phyloP scores from a whole-genome alignment of 257 asterid species.

The Solanum ossicruentum region DNA sequence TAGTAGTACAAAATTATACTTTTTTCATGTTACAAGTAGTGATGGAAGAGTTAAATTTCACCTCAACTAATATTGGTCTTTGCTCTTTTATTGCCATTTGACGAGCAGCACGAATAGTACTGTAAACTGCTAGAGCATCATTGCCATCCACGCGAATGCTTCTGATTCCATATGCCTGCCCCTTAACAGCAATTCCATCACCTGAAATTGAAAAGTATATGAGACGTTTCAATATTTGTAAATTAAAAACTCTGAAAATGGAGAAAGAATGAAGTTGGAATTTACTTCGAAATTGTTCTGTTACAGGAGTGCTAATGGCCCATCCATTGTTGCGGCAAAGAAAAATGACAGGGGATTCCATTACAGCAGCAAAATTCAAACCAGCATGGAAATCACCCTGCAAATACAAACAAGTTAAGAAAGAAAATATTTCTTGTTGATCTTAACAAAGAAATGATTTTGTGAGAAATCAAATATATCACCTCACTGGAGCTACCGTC shows the following conservation, averaged over 20 bases:
- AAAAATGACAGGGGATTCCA: slow-evolving; percentile 69
- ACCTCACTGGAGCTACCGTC: slow-evolving; percentile 83
- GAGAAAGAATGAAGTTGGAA: not conserved
- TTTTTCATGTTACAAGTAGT: not conserved
- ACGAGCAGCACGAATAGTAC: slow-evolving; percentile 52
- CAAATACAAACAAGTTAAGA: not conserved
- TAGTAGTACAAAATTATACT: not conserved
- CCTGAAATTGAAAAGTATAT: slow-evolving; percentile 21
- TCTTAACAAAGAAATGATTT: too few species aligned
- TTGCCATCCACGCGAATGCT: slow-evolving; percentile 82
- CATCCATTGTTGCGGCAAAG: slow-evolving; percentile 92
- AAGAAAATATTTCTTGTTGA: not conserved
- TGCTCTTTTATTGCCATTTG: slow-evolving; percentile 60
- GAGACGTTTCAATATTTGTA: not conserved
- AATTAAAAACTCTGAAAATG: not conserved
- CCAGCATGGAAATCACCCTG: slow-evolving; percentile 97
- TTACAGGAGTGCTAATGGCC: slow-evolving; percentile 84
- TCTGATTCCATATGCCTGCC: slow-evolving; percentile 69
- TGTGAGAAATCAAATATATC: too few species aligned
- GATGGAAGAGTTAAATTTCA: slow-evolving; percentile 1
- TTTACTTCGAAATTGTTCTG: slow-evolving; percentile 70
- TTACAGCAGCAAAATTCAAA: slow-evolving; percentile 81
- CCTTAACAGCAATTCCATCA: slow-evolving; percentile 76
- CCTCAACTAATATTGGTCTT: slow-evolving; percentile 76
- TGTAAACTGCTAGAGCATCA: slow-evolving; percentile 69